Evolutionary conservation across 495 filamentous ascomycete species (phyloP), one percentile per base, ranked within the genome.

Genomic region (Xylaria cubensis): DNA sequence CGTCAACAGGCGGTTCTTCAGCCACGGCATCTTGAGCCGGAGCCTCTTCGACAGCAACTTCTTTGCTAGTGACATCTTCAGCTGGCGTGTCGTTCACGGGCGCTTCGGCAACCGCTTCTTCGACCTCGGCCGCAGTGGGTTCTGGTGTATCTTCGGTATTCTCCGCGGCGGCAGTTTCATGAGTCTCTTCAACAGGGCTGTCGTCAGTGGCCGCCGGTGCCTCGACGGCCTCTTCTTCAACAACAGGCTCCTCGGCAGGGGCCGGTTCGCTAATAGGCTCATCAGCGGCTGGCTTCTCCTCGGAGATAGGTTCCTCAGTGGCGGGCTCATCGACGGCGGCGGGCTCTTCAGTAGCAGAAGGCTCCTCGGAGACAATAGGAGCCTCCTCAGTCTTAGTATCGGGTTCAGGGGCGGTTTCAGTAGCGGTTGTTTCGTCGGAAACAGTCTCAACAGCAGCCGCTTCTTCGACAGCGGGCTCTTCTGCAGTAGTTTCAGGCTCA

Each of bases 291-390:
- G 46, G 67, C 6, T 75, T 65, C 48, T 74, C 65, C 34, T 39
- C 48, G 5, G 64, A 29, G 10, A 72, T 55, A 12, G 72, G 63
- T 48, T 79, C 73, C 24, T 78, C 56, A 21, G 10, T 32, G 21
- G 71, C 56, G 12, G 72, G 62, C 50, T 79, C 72, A 24, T 77
- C 44, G 15, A 51, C 17, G 44, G 39, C 58, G 7, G 73, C 65
- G 12, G 72, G 67, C 36, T 79, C 73, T 42, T 77, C 62, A 46
- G 21, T 26, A 24, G 64, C 61, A 42, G 62, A 13, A 63, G 72
- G 5, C 34, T 72, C 62, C 6, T 72, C 70, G 19, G 21, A 17
- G 1, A 29, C 3, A 8, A 19, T 21, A 61, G 51, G 21, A 1
- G 19, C 6, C 17, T 67, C 59, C 46, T 69, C 36, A 17, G 39